Conservation (phyloP, 2,329 filamentous ascomycete genomes). For the Macrophomina tecta region DNA sequence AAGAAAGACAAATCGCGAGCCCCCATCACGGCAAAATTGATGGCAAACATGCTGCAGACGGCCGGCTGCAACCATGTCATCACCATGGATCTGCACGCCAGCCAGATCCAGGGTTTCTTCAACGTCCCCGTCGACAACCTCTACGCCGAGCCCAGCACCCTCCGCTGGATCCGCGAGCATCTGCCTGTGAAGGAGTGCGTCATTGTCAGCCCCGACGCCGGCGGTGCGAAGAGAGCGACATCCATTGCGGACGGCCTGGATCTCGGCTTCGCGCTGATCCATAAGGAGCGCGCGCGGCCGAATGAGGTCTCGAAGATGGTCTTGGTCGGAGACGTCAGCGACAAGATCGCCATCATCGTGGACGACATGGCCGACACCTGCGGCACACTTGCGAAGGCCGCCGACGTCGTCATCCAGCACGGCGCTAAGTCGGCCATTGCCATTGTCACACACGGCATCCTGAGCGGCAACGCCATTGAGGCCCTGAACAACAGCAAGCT, state of each 20-base stretch:
- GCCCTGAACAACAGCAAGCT: constrained; percentile 80
- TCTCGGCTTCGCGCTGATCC: constrained; percentile 89
- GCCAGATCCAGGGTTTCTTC: constrained; percentile 96
- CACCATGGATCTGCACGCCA: constrained; percentile 94
- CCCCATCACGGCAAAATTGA: constrained; percentile 94
- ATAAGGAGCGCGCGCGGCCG: constrained; percentile 91
- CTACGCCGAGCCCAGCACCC: constrained; percentile 90
- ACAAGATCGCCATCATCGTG: constrained; percentile 92
- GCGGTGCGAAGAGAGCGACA: constrained; percentile 92
- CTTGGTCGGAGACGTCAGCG: constrained; percentile 90
- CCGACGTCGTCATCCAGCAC: constrained; percentile 84
- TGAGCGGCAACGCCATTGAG: constrained; percentile 87
- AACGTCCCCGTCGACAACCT: constrained; percentile 82
- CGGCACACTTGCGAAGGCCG: constrained; percentile 86
- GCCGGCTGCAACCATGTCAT: constrained; percentile 93
- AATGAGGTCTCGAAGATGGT: constrained; percentile 94
- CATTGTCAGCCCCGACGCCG: constrained; percentile 93
- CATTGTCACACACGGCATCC: constrained; percentile 92
- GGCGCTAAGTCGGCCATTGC: constrained; percentile 88
- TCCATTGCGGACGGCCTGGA: constrained; percentile 92
- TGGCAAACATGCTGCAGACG: constrained; percentile 97
- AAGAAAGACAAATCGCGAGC: constrained; percentile 97
- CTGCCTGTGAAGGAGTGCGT: constrained; percentile 81
- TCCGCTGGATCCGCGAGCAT: constrained; percentile 91
- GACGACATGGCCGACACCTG: constrained; percentile 99